Evolutionary conservation across 768 basidiomycete genomes (phyloP), one percentile per base, ranked within the genome.

Genomic region (Clavulina sp.): DNA sequence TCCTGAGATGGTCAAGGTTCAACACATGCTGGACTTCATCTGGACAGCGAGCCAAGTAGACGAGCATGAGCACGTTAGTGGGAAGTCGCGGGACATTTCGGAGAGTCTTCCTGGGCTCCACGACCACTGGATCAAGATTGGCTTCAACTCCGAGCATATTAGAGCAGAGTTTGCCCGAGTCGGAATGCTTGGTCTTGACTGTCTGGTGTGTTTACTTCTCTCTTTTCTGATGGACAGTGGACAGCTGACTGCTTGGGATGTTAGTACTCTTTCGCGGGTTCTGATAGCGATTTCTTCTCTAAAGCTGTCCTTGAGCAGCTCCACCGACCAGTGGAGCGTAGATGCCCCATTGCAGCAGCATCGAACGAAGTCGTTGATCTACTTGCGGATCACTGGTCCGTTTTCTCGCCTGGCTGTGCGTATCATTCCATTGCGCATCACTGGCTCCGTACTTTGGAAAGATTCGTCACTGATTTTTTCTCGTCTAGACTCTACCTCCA

Each of bases 291-390:
- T 50, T 70, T 67, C 54, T 91, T 88, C 61, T 74, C 82, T 24
- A 80, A 81, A 70, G 69, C 85, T 18, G 73, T 88, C 5, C 68
- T 80, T 26, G 88, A 91, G 60, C 88, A 92, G 63, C 66, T 82
- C 2, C 82, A 80, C 54, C 73, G 86, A 49, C 76, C 81, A 5
- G 66, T 68, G 34, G 77, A 82, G 57, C 75, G 83, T 51, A 73
- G 84, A 47, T 92, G 88, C 66, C 86, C 84, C 0, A 74, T 92
- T 56, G 81, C 80, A 3, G 80, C 73, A 58, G 84, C 81, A 18
- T 91, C 87, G 1, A 85, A 84, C 54, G 84, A 89, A 58, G 76
- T 88, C 5, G 83, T 88, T 3, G 85, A 84, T 58, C 68, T 89
- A 34, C 69, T 93, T 30, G 79, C 83, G 2, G 82, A 88, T 48